Evolutionary conservation across 192 early-diverging fungal species (phyloP).

Genomic region (Blastocladiella britannica): DNA sequence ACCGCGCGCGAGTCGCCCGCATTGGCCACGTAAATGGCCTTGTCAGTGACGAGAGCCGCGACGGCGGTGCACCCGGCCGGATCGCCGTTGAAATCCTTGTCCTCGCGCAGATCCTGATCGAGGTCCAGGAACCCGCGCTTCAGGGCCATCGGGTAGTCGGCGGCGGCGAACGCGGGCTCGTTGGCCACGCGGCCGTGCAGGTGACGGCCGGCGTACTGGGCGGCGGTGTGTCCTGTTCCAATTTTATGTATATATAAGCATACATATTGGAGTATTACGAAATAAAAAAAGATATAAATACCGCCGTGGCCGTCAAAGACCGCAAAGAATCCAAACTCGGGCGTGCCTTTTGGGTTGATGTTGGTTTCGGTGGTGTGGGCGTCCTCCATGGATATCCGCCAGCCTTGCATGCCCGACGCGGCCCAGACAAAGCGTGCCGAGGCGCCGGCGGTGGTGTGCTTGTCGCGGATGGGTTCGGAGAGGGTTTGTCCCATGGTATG

Average conservation of each 20-base stretch:
- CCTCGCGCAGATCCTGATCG: conserved; percentile 54
- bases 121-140: conserved; percentile 61
- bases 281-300: conserved; percentile 10
- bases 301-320: conserved; percentile 95
- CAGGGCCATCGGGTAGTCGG: conserved; percentile 53
- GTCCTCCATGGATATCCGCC: conserved; percentile 98
- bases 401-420: conserved; percentile 90
- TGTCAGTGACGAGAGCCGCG: conserved; percentile 56
- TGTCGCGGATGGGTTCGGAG: conserved; percentile 77
- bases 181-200: conserved; percentile 52
- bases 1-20: conserved; percentile 92
- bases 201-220: conserved; percentile 58
- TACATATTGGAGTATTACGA: too few species aligned
- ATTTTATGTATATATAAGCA: too few species aligned
- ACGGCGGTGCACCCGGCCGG: conserved; percentile 97
- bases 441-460: conserved; percentile 48
- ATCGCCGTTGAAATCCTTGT: conserved; percentile 52
- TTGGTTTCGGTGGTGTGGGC: conserved; percentile 74
- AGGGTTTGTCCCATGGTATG: conserved; percentile 94
- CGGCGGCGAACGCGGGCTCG: conserved; percentile 37
- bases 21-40: conserved; percentile 60
- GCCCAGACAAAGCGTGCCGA: conserved; percentile 66
- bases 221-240: conserved; percentile 41
- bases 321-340: conserved; percentile 66
- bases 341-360: conserved; percentile 25